Base-by-base conservation (phyloP, 805 yeast genomes). In the Candida ortonii region DNA sequence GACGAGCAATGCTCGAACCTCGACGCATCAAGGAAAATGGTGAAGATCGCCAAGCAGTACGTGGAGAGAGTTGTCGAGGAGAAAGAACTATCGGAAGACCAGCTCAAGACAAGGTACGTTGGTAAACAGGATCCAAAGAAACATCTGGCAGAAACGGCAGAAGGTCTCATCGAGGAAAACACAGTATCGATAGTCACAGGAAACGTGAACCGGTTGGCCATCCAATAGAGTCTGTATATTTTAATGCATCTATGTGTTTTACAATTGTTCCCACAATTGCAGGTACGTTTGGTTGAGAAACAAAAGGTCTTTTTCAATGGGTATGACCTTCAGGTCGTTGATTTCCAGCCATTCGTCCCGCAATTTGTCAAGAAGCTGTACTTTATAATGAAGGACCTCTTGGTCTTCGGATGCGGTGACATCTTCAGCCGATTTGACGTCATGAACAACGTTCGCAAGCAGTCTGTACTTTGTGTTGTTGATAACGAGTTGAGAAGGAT, bases 91-190 rank as follows among this genome's bases (percentile, higher is more conserved):
- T 68, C 78, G 28, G 94, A 84, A 52, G 96, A 86, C 25, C 93
- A 89, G 61, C 73, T 90, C 49, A 87, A 86, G 62, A 90, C 96
- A 6, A 80, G 98, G 58, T 94, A 90, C 55, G 97, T 93, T 22
- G 99, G 99, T 51, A 89, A 87, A 59, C 97, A 90, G 64, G 98
- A 93, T 62, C 99, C 99, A 25, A 93, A 94, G 78, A 93, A 90
- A 68, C 99, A 93, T 67, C 70, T 93, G 52, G 74, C 82, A 30
- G 96, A 86, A 44, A 84, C 94, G 1, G 94, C 96, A 8, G 94
- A 86, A 47, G 68, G 71, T 41, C 70, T 86, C 33, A 76, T 94
- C 50, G 98, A 93, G 62, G 93, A 86, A 34, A 94, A 93, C 57
- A 80, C 93, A 30, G 87, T 86, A 9, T 78, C 95, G 21, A 73